phyloP scores from a whole-genome alignment of 1,284 basidiomycete species.

The Chalciporus sp. region DNA sequence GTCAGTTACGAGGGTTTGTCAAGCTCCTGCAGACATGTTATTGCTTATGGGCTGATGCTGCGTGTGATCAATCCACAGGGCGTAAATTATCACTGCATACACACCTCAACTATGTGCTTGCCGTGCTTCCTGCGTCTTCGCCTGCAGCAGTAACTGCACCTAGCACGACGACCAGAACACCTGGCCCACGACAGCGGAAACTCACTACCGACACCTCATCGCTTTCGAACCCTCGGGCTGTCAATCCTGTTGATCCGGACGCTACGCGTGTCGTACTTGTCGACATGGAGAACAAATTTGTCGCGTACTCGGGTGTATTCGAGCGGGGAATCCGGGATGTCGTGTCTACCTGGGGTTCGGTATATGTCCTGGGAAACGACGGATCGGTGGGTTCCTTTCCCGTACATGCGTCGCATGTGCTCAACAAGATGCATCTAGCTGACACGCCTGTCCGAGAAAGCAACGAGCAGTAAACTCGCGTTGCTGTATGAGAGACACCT shows the following conservation, averaged over 20 bases:
- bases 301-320: slow-evolving; percentile 82
- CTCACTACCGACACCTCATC: slow-evolving; percentile 50
- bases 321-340: slow-evolving; percentile 79
- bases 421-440: slow-evolving; percentile 46
- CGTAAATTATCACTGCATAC: slow-evolving; percentile 72
- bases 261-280: slow-evolving; percentile 89
- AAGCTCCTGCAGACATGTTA: background rate
- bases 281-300: slow-evolving; percentile 91
- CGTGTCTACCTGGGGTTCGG: slow-evolving; percentile 76
- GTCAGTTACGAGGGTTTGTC: slow-evolving; percentile 86
- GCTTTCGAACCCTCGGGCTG: slow-evolving; percentile 56
- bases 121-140: slow-evolving; percentile 67
- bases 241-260: slow-evolving; percentile 63
- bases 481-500: slow-evolving; percentile 79
- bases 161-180: slow-evolving; percentile 47
- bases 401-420: background rate
- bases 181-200: slow-evolving; percentile 23
- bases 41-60: background rate
- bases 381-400: slow-evolving; percentile 56
- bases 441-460: slow-evolving; percentile 74
- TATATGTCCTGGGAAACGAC: slow-evolving; percentile 78
- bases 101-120: slow-evolving; percentile 82
- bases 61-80: slow-evolving; percentile 41
- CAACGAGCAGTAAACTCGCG: slow-evolving; percentile 78
- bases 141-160: slow-evolving; percentile 41